These are phyloP conservation scores for Nothophaeocryptopus gaeumannii DNA, from an alignment of 2,329 filamentous ascomycete genomes.

Conservation along the genomic window DNA sequence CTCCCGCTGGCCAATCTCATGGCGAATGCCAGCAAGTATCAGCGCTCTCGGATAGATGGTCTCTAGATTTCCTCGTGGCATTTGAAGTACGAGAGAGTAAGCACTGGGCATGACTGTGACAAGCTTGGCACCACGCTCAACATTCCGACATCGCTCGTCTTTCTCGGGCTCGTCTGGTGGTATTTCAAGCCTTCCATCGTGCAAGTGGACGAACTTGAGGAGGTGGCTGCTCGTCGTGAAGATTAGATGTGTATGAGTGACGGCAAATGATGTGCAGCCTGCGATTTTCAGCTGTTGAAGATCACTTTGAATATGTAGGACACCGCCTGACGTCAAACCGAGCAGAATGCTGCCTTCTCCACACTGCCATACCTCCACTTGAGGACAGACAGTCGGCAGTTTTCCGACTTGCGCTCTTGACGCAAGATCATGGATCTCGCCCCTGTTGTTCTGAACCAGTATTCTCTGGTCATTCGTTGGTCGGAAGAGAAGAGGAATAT, in stretches of 20 bases:
- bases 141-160: slow-evolving; percentile 86
- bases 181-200: slow-evolving; percentile 67
- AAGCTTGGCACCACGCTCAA: slow-evolving; percentile 83
- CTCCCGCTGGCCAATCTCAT: slow-evolving; percentile 73
- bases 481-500: slow-evolving; percentile 10
- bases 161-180: slow-evolving; percentile 85
- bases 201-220: slow-evolving; percentile 88
- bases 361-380: slow-evolving; percentile 35
- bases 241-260: slow-evolving; percentile 78
- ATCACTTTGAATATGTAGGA: slow-evolving; percentile 47
- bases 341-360: slow-evolving; percentile 46
- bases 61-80: slow-evolving; percentile 93
- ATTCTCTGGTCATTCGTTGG: slow-evolving; percentile 22
- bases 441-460: slow-evolving; percentile 24
- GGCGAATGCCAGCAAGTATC: slow-evolving; percentile 84
- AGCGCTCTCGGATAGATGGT: slow-evolving; percentile 91
- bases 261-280: slow-evolving; percentile 87
- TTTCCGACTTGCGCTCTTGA: slow-evolving; percentile 10
- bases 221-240: slow-evolving; percentile 91
- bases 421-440: slow-evolving; percentile 13
- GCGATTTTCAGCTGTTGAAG: slow-evolving; percentile 71
- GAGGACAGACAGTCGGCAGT: slow-evolving; percentile 27
- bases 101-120: slow-evolving; percentile 86
- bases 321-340: slow-evolving; percentile 71
- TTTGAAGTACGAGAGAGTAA: slow-evolving; percentile 84